phyloP scores from a whole-genome alignment of 805 yeast genomes.

The Barnettozyma salicaria region DNA sequence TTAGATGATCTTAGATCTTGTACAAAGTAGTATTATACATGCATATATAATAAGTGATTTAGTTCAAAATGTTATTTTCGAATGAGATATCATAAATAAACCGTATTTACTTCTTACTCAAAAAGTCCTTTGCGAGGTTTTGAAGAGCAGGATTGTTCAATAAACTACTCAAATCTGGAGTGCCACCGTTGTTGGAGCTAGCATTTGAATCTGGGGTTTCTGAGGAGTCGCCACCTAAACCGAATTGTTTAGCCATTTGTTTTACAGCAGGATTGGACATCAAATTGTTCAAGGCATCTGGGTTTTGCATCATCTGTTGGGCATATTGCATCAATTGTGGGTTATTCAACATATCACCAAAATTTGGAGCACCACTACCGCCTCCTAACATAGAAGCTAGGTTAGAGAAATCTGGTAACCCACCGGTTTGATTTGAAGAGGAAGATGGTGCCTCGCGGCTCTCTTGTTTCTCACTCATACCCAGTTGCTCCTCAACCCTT shows the following conservation, averaged over 20 bases:
- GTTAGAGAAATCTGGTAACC: conserved; percentile 60
- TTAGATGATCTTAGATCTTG: conserved; percentile 18
- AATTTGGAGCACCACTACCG: conserved; percentile 67
- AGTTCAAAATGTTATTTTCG: no score
- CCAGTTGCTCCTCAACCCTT: conserved; percentile 74
- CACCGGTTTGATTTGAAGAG: conserved; percentile 34
- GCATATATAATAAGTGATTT: no score
- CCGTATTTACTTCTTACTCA: conserved; percentile 29
- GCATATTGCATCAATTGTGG: conserved; percentile 93
- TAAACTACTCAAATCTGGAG: conserved; percentile 59
- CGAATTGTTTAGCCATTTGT: conserved; percentile 77
- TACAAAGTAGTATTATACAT: no score
- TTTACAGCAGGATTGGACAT: conserved; percentile 76
- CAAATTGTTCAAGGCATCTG: conserved; percentile 63
- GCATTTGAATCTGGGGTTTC: conserved; percentile 19
- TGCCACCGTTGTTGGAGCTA: conserved; percentile 17
- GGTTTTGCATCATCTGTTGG: conserved; percentile 81
- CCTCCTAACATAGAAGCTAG: conserved; percentile 54
- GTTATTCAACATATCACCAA: conserved; percentile 70
- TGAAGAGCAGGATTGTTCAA: conserved; percentile 78
- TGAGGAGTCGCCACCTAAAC: conserved; percentile 51
- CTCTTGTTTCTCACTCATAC: conserved; percentile 26
- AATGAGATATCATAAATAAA: no score
- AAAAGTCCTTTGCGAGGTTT: conserved; percentile 64
- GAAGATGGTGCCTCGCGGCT: conserved; percentile 25